Percentiles rank a stretch among this genome's conserved stretches.
Conservation (phyloP, 768 basidiomycete genomes). For the Phanerodontia chrysosporium region DNA sequence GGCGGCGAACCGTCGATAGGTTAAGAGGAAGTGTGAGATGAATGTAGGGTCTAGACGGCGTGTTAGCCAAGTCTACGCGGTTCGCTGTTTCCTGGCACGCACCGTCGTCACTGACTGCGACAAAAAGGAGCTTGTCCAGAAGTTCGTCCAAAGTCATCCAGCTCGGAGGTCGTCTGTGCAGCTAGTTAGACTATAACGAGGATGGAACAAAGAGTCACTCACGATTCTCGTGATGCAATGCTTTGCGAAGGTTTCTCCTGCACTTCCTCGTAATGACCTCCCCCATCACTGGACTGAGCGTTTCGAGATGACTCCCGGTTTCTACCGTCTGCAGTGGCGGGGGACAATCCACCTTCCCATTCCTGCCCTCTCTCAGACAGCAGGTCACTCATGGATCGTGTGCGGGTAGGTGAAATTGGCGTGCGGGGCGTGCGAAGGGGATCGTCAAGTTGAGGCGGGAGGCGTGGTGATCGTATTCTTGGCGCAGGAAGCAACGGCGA, state of each 20-base stretch:
- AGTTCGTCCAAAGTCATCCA: constrained; percentile 78
- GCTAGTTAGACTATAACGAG: neutral
- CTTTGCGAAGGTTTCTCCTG: constrained; percentile 18
- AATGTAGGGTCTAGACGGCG: constrained; percentile 62
- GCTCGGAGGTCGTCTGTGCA: constrained; percentile 49
- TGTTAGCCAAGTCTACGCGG: neutral
- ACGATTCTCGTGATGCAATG: constrained; percentile 45
- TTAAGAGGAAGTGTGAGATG: constrained; percentile 76
- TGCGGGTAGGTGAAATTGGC: constrained; percentile 47
- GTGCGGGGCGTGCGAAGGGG: constrained; percentile 28
- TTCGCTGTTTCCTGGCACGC: constrained; percentile 8
- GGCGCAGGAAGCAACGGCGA: constrained; percentile 20
- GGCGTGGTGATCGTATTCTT: constrained; percentile 20
- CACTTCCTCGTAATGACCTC: constrained; percentile 17
- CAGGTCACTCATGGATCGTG: constrained; percentile 53
- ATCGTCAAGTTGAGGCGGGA: constrained; percentile 32
- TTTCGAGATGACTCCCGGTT: constrained; percentile 12
- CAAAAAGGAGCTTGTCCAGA: constrained; percentile 76
- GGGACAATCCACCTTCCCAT: constrained; percentile 5
- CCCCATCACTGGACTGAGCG: constrained; percentile 8
- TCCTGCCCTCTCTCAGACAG: constrained; percentile 36
- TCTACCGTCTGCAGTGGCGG: constrained; percentile 10
- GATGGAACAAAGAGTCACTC: constrained; percentile 21
- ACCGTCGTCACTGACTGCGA: constrained; percentile 86
- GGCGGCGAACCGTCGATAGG: constrained; percentile 78